These are phyloP conservation scores for Fusarium illudens DNA, from an alignment of 2,329 filamentous ascomycete species.

Conservation along the genomic window DNA sequence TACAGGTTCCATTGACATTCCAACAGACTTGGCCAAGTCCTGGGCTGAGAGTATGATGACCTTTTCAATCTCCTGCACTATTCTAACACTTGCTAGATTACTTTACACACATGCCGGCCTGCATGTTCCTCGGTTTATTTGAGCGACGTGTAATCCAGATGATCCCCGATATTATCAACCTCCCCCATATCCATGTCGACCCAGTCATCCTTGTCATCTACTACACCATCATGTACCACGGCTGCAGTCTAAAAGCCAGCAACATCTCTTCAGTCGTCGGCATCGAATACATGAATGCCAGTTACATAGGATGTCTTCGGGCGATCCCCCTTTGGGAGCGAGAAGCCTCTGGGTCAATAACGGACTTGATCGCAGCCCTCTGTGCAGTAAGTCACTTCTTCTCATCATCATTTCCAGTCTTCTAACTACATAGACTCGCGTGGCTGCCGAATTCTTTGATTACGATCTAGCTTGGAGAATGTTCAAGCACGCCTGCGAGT, in stretches of 20 bases:
- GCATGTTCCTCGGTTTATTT: conserved; percentile 43
- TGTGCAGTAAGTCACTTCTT: conserved; percentile 32
- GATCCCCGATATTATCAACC: conserved; percentile 42
- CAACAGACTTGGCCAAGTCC: conserved; percentile 40
- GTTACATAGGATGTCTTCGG: conserved; percentile 44
- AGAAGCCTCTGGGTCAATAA: conserved; percentile 44
- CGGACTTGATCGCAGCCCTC: conserved; percentile 44
- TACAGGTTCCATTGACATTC: conserved; percentile 38
- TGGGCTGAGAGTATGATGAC: conserved; percentile 41
- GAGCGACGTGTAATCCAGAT: conserved; percentile 42
- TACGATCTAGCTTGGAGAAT: conserved; percentile 45
- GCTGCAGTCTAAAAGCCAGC: conserved; percentile 36
- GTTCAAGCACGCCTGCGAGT: conserved; percentile 43
- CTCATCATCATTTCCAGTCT: fast-evolving
- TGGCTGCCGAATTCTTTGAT: conserved; percentile 45
- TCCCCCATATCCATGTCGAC: conserved; percentile 45
- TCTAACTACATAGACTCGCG: conserved; percentile 36
- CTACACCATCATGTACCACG: conserved; percentile 44
- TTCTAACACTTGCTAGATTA: conserved; percentile 30
- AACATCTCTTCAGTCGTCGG: conserved; percentile 22
- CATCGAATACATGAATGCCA: conserved; percentile 34
- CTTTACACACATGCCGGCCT: conserved; percentile 42
- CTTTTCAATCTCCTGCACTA: fast-evolving
- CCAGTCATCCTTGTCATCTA: conserved; percentile 44
- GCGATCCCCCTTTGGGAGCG: conserved; percentile 43